These are phyloP conservation scores for Cornus florida DNA, from an alignment of 148 eudicot species.

Conservation along the genomic window DNA sequence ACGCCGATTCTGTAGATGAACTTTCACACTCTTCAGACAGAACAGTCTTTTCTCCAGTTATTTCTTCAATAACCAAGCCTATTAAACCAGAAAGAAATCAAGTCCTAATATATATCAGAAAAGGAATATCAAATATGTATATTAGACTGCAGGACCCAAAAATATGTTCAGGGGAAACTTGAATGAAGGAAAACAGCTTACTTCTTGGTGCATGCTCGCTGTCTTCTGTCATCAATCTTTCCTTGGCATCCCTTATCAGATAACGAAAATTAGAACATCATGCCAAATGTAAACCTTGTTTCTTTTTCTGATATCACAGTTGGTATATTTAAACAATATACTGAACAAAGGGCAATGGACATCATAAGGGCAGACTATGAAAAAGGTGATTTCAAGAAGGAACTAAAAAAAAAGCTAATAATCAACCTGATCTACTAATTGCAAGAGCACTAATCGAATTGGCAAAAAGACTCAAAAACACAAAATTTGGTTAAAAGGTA, in stretches of 20 bases:
- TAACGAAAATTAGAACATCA: constrained; percentile 1
- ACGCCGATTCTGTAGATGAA: constrained; percentile 30
- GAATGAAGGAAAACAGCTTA: constrained; percentile 13
- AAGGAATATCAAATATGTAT: constrained; percentile 14
- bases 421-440: neutral
- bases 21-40: constrained; percentile 30
- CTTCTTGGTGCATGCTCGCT: constrained; percentile 54
- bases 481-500: neutral
- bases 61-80: constrained; percentile 92
- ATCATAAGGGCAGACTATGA: neutral
- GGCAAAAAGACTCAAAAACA: neutral
- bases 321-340: neutral
- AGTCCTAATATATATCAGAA: no score
- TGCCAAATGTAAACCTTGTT: neutral
- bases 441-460: neutral
- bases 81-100: no score
- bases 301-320: neutral
- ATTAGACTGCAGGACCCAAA: neutral
- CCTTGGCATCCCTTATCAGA: constrained; percentile 59
- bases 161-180: neutral
- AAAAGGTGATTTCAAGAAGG: neutral
- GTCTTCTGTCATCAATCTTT: constrained; percentile 39
- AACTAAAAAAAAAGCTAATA: neutral
- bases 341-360: neutral
- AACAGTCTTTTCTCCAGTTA: constrained; percentile 59